Conservation (phyloP, 306 rosid genomes). For the Quercus cerris region DNA sequence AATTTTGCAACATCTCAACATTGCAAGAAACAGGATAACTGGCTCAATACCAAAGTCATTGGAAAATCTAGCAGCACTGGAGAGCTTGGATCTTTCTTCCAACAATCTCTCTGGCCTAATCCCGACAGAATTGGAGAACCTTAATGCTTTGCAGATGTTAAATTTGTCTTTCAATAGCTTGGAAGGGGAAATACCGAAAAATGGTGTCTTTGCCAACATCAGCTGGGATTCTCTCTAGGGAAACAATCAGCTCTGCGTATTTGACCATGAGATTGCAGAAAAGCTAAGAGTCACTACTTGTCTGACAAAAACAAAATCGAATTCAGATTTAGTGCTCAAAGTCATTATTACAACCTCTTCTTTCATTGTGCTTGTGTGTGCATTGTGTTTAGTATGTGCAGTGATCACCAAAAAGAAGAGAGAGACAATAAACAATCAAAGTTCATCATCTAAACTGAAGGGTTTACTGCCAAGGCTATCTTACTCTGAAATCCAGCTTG, state of each 20-base stretch:
- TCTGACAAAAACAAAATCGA: background rate
- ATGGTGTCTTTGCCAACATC: slow-evolving; percentile 34
- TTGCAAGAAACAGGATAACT: slow-evolving; percentile 34
- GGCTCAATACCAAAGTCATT: slow-evolving; percentile 31
- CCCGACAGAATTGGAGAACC: slow-evolving; percentile 33
- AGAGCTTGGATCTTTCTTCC: slow-evolving; percentile 37
- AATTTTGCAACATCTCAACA: slow-evolving; percentile 3
- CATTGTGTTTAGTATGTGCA: background rate
- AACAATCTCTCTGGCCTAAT: slow-evolving; percentile 35
- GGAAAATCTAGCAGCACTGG: slow-evolving; percentile 23
- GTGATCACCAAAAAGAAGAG: background rate
- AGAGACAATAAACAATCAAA: background rate
- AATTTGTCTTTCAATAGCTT: slow-evolving; percentile 43
- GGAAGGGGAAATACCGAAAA: slow-evolving; percentile 35
- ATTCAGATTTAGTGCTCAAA: background rate
- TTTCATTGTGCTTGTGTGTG: background rate
- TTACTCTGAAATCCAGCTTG: background rate
- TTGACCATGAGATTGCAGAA: slow-evolving; percentile 17
- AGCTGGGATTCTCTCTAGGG: slow-evolving; percentile 24
- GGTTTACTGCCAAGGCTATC: background rate
- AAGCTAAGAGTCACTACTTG: background rate
- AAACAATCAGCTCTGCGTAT: slow-evolving; percentile 29
- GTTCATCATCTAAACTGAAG: background rate
- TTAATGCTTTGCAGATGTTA: background rate
- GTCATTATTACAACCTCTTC: background rate